Evolutionary conservation across 345 rosid genomes (phyloP).

Genomic region (Citrus trifoliata): DNA sequence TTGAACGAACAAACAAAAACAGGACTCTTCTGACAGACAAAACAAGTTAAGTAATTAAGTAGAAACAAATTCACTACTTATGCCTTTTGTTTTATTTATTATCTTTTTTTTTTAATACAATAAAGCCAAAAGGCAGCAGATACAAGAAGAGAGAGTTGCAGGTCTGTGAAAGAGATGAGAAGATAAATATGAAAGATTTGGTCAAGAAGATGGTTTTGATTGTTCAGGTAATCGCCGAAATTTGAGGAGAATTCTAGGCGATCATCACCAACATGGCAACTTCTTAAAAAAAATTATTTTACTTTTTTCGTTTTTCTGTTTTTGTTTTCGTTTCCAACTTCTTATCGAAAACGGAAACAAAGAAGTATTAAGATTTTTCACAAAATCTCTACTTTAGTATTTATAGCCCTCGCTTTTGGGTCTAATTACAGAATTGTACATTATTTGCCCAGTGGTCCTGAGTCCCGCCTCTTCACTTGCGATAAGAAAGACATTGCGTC

Average conservation of each 20-base stretch:
- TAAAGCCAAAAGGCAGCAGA: not conserved
- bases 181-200: not conserved
- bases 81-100: too few relatives aligned
- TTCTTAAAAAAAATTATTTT: too few relatives aligned
- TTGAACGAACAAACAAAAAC: not conserved
- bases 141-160: not conserved
- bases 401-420: not conserved
- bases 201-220: not conserved
- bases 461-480: not conserved
- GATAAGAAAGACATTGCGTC: not conserved
- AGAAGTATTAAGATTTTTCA: too few relatives aligned
- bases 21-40: slow-evolving; percentile 5
- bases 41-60: not conserved
- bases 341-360: not conserved
- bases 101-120: too few relatives aligned
- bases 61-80: too few relatives aligned
- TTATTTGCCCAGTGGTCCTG: too few relatives aligned
- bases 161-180: not conserved
- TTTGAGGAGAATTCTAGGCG: not conserved
- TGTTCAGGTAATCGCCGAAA: not conserved
- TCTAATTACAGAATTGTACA: not conserved
- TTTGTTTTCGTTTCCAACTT: not conserved
- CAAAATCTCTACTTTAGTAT: not conserved
- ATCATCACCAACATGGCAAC: slow-evolving; percentile 6
- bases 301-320: not conserved